These are phyloP conservation scores for Staphylotrichum longicolle DNA, from an alignment of 495 filamentous ascomycete species.

Conservation along the genomic window DNA sequence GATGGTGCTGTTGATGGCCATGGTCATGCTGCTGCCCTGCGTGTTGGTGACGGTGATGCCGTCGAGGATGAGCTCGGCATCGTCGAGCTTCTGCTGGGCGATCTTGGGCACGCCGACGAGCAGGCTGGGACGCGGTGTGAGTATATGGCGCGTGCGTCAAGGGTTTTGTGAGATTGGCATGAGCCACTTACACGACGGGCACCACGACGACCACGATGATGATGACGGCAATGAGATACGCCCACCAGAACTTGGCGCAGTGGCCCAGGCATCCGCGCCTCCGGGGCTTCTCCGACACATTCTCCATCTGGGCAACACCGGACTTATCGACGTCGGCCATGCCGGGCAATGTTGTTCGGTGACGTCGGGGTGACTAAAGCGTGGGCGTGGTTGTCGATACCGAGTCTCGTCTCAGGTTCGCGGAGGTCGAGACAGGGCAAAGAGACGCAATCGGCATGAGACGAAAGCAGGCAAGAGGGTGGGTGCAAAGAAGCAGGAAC, in stretches of 20 bases:
- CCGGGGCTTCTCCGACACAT: constrained; percentile 26
- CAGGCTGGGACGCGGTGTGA: constrained; percentile 47
- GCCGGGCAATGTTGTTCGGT: constrained; percentile 1
- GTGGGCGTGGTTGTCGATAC: constrained; percentile 10
- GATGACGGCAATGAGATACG: constrained; percentile 59
- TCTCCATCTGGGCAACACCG: constrained; percentile 27
- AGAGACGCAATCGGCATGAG: constrained; percentile 6
- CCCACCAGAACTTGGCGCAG: constrained; percentile 66
- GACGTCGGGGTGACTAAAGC: no score
- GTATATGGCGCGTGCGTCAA: constrained; percentile 14
- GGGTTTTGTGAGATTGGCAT: neutral
- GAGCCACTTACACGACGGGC: constrained; percentile 62
- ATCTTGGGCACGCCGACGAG: constrained; percentile 72
- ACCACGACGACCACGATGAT: constrained; percentile 58
- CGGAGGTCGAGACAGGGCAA: neutral
- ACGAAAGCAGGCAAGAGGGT: constrained; percentile 8
- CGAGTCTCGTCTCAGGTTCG: constrained; percentile 15
- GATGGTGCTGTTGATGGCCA: constrained; percentile 56
- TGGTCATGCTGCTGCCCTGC: constrained; percentile 52
- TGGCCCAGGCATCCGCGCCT: constrained; percentile 39
- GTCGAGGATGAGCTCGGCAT: constrained; percentile 60
- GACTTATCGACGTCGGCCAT: constrained; percentile 32
- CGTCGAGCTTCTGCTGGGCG: constrained; percentile 65
- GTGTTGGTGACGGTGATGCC: constrained; percentile 59
- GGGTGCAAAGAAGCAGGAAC: neutral